These are phyloP conservation scores for Saccharomyces paradoxus DNA, from an alignment of 805 yeast genomes.

Conservation along the genomic window DNA sequence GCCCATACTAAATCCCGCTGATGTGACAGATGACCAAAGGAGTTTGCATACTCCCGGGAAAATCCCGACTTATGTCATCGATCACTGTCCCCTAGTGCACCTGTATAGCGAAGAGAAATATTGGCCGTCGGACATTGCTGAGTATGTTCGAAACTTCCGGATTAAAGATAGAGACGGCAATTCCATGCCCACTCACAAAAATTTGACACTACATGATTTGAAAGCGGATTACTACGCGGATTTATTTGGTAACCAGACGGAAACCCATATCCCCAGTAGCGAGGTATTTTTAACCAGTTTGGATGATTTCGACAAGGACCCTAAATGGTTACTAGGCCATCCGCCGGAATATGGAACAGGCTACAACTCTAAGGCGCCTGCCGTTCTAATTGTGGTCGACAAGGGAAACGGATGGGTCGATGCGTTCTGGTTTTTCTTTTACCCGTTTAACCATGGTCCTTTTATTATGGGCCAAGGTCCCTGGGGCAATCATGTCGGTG, in stretches of 20 bases:
- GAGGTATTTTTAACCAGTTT: constrained; percentile 53
- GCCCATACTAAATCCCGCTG: constrained; percentile 23
- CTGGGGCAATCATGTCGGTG: constrained; percentile 92
- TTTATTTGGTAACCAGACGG: constrained; percentile 3
- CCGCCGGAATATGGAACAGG: constrained; percentile 67
- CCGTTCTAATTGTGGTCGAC: constrained; percentile 72
- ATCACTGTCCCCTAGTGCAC: constrained; percentile 71
- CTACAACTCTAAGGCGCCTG: constrained; percentile 64
- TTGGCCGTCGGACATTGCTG: constrained; percentile 63
- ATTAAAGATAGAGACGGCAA: constrained; percentile 43
- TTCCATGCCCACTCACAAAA: neutral
- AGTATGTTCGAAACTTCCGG: constrained; percentile 59
- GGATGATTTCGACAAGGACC: constrained; percentile 63
- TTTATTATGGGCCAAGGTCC: constrained; percentile 97
- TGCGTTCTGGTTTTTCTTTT: constrained; percentile 92
- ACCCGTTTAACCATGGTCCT: constrained; percentile 89
- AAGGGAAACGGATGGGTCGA: constrained; percentile 93
- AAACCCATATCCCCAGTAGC: constrained; percentile 17
- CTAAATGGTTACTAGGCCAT: constrained; percentile 81
- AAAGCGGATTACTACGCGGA: neutral
- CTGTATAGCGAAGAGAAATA: constrained; percentile 84
- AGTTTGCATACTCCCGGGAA: constrained; percentile 26
- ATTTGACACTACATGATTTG: neutral
- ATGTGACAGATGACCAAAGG: constrained; percentile 21
- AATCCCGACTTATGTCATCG: constrained; percentile 55